A percentile compares a stretch with the other conserved stretches of the same genome.
Evolutionary conservation across 2,329 filamentous ascomycete species (phyloP).

Genomic region (Aspergillus vadensis): DNA sequence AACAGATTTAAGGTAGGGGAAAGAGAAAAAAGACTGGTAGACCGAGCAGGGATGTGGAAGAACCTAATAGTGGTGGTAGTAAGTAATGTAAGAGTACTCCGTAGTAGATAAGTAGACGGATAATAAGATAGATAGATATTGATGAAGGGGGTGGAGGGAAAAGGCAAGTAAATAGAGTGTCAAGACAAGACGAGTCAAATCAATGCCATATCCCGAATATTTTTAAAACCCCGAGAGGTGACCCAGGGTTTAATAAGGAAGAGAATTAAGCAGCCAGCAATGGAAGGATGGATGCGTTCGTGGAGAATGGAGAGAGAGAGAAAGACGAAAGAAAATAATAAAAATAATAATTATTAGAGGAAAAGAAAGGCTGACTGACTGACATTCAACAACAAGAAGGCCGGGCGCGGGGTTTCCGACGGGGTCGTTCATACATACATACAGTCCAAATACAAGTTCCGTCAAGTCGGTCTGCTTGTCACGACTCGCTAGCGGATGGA

Average conservation of each 20-base stretch:
- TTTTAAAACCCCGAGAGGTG: neutral
- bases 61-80: neutral
- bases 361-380: neutral
- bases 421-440: neutral
- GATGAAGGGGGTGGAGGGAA: no score
- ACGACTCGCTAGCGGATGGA: constrained; percentile 8
- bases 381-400: neutral
- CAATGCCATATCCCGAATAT: no score
- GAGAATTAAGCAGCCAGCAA: neutral
- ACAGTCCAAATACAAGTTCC: neutral
- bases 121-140: no score
- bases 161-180: neutral
- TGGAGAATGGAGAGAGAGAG: neutral
- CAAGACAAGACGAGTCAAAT: neutral
- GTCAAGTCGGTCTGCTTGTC: neutral
- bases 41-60: neutral
- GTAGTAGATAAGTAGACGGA: neutral
- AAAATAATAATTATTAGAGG: no score
- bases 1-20: neutral
- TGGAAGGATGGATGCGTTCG: neutral
- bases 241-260: constrained; percentile 1
- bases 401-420: constrained; percentile 2
- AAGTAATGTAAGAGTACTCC: neutral
- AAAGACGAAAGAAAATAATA: no score
- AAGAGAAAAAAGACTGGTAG: neutral